Percentiles rank a stretch among this genome's conserved stretches.
These are phyloP conservation scores for Mycena venus DNA, from an alignment of 768 basidiomycete species.

Conservation along the genomic window DNA sequence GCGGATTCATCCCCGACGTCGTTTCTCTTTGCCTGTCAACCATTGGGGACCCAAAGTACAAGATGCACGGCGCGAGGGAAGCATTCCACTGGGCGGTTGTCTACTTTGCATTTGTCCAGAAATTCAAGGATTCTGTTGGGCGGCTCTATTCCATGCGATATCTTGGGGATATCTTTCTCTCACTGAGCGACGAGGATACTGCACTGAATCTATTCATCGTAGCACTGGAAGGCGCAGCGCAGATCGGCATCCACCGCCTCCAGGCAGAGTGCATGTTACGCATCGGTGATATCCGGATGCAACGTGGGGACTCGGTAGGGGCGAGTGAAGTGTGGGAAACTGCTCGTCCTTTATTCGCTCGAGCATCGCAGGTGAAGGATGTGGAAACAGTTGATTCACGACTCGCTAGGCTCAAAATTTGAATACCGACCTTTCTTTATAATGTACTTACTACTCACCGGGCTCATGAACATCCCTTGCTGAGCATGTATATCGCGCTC, in stretches of 20 bases:
- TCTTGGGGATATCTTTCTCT: neutral
- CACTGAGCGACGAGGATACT: neutral
- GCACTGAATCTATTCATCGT: neutral
- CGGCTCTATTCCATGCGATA: neutral
- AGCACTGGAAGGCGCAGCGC: neutral
- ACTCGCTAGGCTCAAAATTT: no score
- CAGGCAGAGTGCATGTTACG: neutral
- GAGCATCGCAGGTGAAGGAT: no score
- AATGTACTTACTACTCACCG: no score
- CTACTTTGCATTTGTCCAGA: neutral
- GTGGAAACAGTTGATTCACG: no score
- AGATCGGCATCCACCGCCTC: conserved; percentile 1
- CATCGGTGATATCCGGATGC: neutral
- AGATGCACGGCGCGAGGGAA: neutral
- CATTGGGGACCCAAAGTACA: neutral
- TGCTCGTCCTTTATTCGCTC: neutral
- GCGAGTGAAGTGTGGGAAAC: neutral
- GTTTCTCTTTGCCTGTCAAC: neutral
- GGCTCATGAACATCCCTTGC: no score
- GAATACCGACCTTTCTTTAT: no score
- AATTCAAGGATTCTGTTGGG: neutral
- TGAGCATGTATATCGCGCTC: no score
- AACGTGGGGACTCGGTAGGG: neutral
- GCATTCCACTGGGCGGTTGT: neutral
- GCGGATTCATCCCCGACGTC: no score